These are phyloP conservation scores for Morella rubra DNA, from an alignment of 306 rosid species.

Conservation along the genomic window DNA sequence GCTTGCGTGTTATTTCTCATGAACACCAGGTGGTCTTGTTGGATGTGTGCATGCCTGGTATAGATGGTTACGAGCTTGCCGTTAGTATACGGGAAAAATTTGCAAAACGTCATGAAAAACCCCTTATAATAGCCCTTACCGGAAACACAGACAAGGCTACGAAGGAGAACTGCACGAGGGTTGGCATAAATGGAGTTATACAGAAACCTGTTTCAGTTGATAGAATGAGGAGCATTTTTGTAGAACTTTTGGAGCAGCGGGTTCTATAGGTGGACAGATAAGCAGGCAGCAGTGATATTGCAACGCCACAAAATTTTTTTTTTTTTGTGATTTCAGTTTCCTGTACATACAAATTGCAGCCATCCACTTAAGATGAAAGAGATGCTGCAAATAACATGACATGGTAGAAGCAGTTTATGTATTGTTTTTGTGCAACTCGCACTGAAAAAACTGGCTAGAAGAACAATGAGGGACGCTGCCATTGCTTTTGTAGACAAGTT, in stretches of 20 bases:
- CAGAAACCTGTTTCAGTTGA: slow-evolving; percentile 86
- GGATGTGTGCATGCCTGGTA: slow-evolving; percentile 64
- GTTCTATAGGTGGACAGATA: slow-evolving; percentile 63
- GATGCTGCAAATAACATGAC: slow-evolving; percentile 26
- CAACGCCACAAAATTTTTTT: slow-evolving; percentile 2
- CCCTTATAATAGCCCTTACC: slow-evolving; percentile 71
- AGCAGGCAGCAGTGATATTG: slow-evolving; percentile 22
- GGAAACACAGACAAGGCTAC: slow-evolving; percentile 70
- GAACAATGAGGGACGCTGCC: slow-evolving; percentile 1
- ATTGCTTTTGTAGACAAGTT: not conserved
- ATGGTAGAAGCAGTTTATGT: not conserved
- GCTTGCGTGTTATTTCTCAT: slow-evolving; percentile 54
- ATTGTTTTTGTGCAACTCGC: slow-evolving; percentile 10
- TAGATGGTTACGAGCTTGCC: slow-evolving; percentile 68
- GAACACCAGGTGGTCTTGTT: slow-evolving; percentile 77
- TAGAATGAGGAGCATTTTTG: slow-evolving; percentile 75
- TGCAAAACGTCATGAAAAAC: slow-evolving; percentile 60
- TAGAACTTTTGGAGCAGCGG: slow-evolving; percentile 70
- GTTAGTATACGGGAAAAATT: slow-evolving; percentile 63
- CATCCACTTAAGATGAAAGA: slow-evolving; percentile 27
- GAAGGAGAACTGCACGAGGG: slow-evolving; percentile 78
- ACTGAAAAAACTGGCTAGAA: not conserved
- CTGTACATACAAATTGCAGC: slow-evolving; percentile 35
- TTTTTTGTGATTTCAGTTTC: slow-evolving; percentile 11
- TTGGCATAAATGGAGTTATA: slow-evolving; percentile 79